phyloP scores from a whole-genome alignment of 306 rosid species.

The Dalbergia cultrata region DNA sequence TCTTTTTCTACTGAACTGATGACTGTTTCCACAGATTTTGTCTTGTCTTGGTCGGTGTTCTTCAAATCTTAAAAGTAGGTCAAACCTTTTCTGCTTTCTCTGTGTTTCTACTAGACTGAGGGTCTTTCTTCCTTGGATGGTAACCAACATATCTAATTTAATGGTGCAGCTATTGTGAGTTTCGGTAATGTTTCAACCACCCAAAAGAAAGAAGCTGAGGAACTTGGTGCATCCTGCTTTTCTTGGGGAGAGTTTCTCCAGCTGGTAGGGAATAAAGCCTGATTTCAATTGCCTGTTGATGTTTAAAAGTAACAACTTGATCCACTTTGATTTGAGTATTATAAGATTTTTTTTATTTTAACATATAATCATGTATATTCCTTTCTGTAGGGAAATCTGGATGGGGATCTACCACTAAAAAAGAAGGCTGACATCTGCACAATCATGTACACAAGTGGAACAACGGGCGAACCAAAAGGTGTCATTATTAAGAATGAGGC shows the following conservation, averaged over 20 bases:
- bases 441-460: slow-evolving; percentile 97
- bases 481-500: slow-evolving; percentile 80
- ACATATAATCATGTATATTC: background rate
- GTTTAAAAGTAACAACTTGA: background rate
- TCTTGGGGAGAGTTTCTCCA: slow-evolving; percentile 87
- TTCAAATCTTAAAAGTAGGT: slow-evolving; percentile 76
- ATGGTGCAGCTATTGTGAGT: slow-evolving; percentile 81
- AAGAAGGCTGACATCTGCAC: slow-evolving; percentile 70
- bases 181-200: slow-evolving; percentile 67
- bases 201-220: slow-evolving; percentile 89
- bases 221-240: slow-evolving; percentile 75
- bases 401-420: slow-evolving; percentile 68
- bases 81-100: slow-evolving; percentile 27
- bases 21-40: slow-evolving; percentile 70
- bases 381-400: slow-evolving; percentile 66
- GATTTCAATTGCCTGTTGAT: slow-evolving; percentile 26
- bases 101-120: slow-evolving; percentile 8
- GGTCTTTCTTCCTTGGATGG: slow-evolving; percentile 15
- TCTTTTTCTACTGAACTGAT: slow-evolving; percentile 18
- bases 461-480: slow-evolving; percentile 98
- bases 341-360: slow-evolving; percentile 1
- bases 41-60: slow-evolving; percentile 80
- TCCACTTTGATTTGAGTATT: slow-evolving; percentile 16
- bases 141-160: slow-evolving; percentile 37
- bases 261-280: slow-evolving; percentile 60